These are phyloP conservation scores for Calonectria pseudoturangicola DNA, from an alignment of 2,329 filamentous ascomycete genomes.

Conservation along the genomic window DNA sequence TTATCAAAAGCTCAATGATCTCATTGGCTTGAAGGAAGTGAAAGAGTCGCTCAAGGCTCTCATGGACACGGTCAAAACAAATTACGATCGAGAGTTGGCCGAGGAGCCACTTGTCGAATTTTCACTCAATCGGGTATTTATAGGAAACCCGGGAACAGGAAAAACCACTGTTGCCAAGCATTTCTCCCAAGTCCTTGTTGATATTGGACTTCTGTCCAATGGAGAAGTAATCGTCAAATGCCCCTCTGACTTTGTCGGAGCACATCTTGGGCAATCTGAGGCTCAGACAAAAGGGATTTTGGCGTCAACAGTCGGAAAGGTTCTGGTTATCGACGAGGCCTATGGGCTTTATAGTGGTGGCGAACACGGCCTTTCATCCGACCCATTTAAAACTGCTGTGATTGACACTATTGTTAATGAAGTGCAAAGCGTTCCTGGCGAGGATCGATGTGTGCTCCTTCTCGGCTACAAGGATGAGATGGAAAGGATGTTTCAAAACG, in stretches of 20 bases:
- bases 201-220: constrained; percentile 80
- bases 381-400: constrained; percentile 76
- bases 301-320: constrained; percentile 79
- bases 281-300: constrained; percentile 83
- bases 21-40: constrained; percentile 77
- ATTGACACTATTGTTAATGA: constrained; percentile 85
- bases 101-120: constrained; percentile 77
- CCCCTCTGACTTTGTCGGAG: constrained; percentile 83
- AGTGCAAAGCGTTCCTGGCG: constrained; percentile 80
- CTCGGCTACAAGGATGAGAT: constrained; percentile 83
- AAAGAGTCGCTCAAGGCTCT: constrained; percentile 77
- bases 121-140: constrained; percentile 80
- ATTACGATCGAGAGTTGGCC: constrained; percentile 79
- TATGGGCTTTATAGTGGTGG: constrained; percentile 77
- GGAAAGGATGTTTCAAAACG: constrained; percentile 82
- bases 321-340: constrained; percentile 87
- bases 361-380: constrained; percentile 40
- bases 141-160: constrained; percentile 84
- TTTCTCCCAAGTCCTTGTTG: constrained; percentile 80
- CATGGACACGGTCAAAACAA: constrained; percentile 76
- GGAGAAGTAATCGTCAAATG: constrained; percentile 84
- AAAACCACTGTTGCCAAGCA: constrained; percentile 86
- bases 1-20: constrained; percentile 73
- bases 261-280: constrained; percentile 79
- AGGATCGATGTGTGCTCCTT: constrained; percentile 83